These are phyloP conservation scores for Candida sonorensis DNA, from an alignment of 805 yeast species.

Conservation along the genomic window DNA sequence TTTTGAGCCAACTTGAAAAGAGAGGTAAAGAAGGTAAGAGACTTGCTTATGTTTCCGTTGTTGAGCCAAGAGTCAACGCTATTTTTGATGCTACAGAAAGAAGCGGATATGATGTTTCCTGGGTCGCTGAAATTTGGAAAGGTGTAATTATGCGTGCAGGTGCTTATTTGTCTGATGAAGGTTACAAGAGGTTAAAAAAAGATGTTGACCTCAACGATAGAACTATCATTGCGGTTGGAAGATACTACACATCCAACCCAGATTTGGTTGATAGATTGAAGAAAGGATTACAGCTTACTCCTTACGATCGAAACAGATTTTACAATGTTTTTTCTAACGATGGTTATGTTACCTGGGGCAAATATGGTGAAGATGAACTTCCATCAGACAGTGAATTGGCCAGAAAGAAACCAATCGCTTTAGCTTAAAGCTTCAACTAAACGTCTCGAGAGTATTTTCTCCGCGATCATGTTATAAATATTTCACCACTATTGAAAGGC, in stretches of 20 bases:
- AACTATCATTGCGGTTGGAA: slow-evolving; percentile 36
- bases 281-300: slow-evolving; percentile 30
- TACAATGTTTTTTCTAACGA: slow-evolving; percentile 24
- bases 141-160: slow-evolving; percentile 24
- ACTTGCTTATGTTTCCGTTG: slow-evolving; percentile 22
- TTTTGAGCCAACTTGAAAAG: slow-evolving; percentile 33
- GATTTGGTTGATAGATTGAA: slow-evolving; percentile 33
- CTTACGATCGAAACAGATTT: slow-evolving; percentile 34
- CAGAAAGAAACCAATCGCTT: slow-evolving; percentile 6
- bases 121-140: slow-evolving; percentile 28
- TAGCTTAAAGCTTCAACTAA: no score
- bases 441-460: no score
- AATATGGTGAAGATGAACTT: slow-evolving; percentile 11
- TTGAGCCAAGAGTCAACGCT: slow-evolving; percentile 25
- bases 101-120: slow-evolving; percentile 7
- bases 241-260: slow-evolving; percentile 39
- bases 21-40: slow-evolving; percentile 27
- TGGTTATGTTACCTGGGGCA: slow-evolving; percentile 12
- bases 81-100: slow-evolving; percentile 1
- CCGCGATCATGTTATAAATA: no score
- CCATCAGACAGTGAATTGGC: slow-evolving; percentile 6
- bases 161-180: slow-evolving; percentile 20
- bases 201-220: slow-evolving; percentile 29
- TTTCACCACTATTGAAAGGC: no score
- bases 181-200: slow-evolving; percentile 15